Base-by-base conservation (phyloP, 2,329 filamentous ascomycete genomes). In the Orbilia blumenaviensis region DNA sequence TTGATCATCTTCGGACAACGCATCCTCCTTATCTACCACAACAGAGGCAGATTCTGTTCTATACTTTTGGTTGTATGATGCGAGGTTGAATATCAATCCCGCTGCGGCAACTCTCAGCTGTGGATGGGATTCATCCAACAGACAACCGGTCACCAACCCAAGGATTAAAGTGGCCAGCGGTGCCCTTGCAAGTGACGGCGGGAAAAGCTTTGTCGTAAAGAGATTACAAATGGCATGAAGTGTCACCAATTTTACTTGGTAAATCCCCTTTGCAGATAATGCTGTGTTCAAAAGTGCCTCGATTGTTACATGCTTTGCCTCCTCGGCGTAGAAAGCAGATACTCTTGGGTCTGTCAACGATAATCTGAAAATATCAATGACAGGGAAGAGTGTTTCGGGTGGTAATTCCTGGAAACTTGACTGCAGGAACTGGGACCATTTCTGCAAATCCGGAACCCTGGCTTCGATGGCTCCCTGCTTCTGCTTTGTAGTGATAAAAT, bases 211-310 rank as follows among this genome's bases (percentile, higher is more conserved):
- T 0, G 90, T 90, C 0, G 88, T 90, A 84, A 96, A 97, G 44
- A 96, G 85, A 80, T 97, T 97, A 83, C 93, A 96, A 0, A 89
- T 87, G 80, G 94, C 87, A 79, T 97, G 94, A 21, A 96, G 84
- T 0, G 92, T 91, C 14, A 96, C 92, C 1, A 97, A 88, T 12
- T 93, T 90, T 0, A 96, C 86, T 3, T 92, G 90, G 81, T 97
- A 97, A 0, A 83, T 80, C 12, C 69, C 61, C 46, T 69, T 71
- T 6, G 73, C 71, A 7, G 78, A 60, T 8, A 81, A 79, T n/a
- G 85, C 87, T 38, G 88, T 84, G 2, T 87, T 83, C 2, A 93
- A 81, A 1, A 97, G 83, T 0, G 87, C 84, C 34, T 86, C 81
- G 12, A 94, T 84, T 0, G 91, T 92, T 62, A 84, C 83, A 69